Conservation (phyloP, 352 stramenopile species). For the Globisporangium emineosum region DNA sequence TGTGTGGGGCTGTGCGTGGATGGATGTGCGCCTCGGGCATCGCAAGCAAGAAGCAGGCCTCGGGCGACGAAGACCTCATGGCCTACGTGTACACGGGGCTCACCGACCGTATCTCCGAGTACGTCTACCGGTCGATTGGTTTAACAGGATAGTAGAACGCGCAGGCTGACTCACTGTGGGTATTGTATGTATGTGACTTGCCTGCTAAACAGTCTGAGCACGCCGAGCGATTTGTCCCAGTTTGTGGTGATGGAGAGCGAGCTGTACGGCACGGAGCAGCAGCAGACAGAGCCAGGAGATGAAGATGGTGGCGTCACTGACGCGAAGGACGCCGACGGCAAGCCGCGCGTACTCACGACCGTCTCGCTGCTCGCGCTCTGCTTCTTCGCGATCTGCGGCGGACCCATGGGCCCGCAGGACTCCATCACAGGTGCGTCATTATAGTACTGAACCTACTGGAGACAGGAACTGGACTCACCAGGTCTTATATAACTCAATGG, state of each 20-base stretch:
- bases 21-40: neutral
- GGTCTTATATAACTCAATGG: no score
- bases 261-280: slow-evolving; percentile 9
- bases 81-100: slow-evolving; percentile 10
- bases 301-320: neutral
- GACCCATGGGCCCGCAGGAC: slow-evolving; percentile 38
- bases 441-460: no score
- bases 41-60: neutral
- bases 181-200: neutral
- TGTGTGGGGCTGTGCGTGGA: neutral
- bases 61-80: neutral
- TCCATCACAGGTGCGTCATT: slow-evolving; percentile 38
- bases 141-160: neutral
- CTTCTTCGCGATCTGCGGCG: slow-evolving; percentile 53
- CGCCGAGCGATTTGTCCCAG: slow-evolving; percentile 15
- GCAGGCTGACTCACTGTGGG: neutral
- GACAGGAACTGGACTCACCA: neutral
- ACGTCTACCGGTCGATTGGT: neutral
- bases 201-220: slow-evolving; percentile 5
- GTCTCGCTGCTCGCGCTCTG: slow-evolving; percentile 42
- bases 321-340: slow-evolving; percentile 3
- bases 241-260: slow-evolving; percentile 20
- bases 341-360: slow-evolving; percentile 31
- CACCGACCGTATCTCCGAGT: slow-evolving; percentile 21
- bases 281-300: neutral